These are phyloP conservation scores for Boletus albobrunnescens DNA, from an alignment of 1,284 basidiomycete species.

Conservation along the genomic window DNA sequence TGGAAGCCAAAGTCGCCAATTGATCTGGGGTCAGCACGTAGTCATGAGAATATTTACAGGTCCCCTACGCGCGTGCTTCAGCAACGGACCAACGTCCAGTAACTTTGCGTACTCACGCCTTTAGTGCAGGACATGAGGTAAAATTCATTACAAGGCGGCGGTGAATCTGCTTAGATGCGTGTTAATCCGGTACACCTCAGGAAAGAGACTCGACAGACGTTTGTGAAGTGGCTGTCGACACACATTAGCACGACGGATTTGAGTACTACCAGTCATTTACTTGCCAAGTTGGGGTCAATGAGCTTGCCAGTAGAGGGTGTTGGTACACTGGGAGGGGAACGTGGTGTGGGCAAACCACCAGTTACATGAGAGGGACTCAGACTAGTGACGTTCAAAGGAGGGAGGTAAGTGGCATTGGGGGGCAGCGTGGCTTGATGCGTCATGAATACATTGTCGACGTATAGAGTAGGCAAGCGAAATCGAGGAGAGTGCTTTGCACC, in stretches of 20 bases:
- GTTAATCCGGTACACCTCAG: slow-evolving; percentile 10
- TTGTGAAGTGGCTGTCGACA: slow-evolving; percentile 47
- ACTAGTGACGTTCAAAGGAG: slow-evolving; percentile 42
- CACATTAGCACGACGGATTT: slow-evolving; percentile 14
- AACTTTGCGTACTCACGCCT: slow-evolving; percentile 47
- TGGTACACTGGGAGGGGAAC: slow-evolving; percentile 40
- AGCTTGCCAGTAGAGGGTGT: slow-evolving; percentile 38
- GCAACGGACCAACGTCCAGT: slow-evolving; percentile 4
- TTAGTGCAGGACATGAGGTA: slow-evolving; percentile 77
- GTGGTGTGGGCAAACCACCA: slow-evolving; percentile 55
- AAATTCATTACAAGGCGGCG: slow-evolving; percentile 77
- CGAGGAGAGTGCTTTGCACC: slow-evolving; percentile 45
- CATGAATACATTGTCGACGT: slow-evolving; percentile 64
- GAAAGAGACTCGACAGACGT: slow-evolving; percentile 34
- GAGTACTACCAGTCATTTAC: slow-evolving; percentile 17
- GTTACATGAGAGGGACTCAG: slow-evolving; percentile 39
- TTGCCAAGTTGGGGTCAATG: slow-evolving; percentile 54
- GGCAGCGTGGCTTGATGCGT: slow-evolving; percentile 41
- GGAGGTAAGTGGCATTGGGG: slow-evolving; percentile 33
- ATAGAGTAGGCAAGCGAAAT: slow-evolving; percentile 51
- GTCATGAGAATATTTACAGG: slow-evolving; percentile 78
- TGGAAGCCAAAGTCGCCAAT: slow-evolving; percentile 56
- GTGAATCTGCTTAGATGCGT: slow-evolving; percentile 32
- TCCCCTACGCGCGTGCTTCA: slow-evolving; percentile 40
- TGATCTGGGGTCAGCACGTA: slow-evolving; percentile 67